phyloP scores from a whole-genome alignment of 208 protist genomes.

The Endotrypanum monterogeii region DNA sequence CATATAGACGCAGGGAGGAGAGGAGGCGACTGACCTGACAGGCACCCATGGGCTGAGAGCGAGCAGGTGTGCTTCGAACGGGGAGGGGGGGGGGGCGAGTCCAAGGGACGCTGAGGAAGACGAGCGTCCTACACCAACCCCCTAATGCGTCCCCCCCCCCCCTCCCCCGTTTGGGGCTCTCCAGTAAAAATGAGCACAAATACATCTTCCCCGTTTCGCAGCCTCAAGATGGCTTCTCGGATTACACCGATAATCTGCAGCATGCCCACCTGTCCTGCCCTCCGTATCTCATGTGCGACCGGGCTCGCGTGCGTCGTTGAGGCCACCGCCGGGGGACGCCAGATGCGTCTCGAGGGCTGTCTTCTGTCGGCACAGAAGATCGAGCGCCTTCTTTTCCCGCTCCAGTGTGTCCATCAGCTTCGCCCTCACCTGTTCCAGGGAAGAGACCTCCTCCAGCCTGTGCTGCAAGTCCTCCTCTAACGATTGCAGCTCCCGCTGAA shows the following conservation, averaged over 20 bases:
- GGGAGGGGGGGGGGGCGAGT: background rate
- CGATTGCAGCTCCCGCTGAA: slow-evolving; percentile 2
- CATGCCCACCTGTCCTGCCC: background rate
- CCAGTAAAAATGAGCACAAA: too few species aligned
- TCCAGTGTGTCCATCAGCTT: background rate
- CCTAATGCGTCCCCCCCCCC: background rate
- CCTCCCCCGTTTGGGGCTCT: too few species aligned
- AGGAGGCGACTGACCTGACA: background rate
- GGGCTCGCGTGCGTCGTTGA: background rate
- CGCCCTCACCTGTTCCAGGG: slow-evolving; percentile 5
- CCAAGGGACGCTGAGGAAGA: background rate
- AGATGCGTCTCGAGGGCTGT: slow-evolving; percentile 17
- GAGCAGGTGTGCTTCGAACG: background rate
- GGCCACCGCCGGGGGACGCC: background rate
- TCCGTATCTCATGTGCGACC: background rate
- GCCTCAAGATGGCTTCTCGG: background rate
- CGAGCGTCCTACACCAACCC: background rate
- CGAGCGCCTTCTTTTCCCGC: background rate
- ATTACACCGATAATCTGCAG: background rate
- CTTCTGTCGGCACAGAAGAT: slow-evolving; percentile 4
- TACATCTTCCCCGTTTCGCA: too few species aligned
- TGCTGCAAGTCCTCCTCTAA: slow-evolving; percentile 13
- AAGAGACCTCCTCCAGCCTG: slow-evolving; percentile 3
- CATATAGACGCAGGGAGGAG: background rate
- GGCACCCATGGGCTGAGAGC: background rate